phyloP scores from a whole-genome alignment of 352 stramenopile genomes.

The Phytophthora vignae region DNA sequence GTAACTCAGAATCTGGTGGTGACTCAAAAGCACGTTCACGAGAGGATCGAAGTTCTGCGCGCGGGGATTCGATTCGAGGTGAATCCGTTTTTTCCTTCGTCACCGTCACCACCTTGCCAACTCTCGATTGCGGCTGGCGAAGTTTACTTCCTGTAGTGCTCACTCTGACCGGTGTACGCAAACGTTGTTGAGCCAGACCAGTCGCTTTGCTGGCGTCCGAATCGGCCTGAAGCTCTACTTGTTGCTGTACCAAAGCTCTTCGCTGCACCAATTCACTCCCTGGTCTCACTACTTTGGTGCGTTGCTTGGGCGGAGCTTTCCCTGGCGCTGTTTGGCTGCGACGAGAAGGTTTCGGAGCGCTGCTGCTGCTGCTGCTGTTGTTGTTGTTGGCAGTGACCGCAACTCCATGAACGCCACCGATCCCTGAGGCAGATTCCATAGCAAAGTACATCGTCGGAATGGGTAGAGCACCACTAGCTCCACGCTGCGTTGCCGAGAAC shows the following conservation, averaged over 20 bases:
- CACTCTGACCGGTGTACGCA: conserved; percentile 21
- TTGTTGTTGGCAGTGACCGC: conserved; percentile 5
- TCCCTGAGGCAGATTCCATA: conserved; percentile 1
- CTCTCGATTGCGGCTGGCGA: conserved; percentile 11
- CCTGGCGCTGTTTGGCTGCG: conserved; percentile 26
- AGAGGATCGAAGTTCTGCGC: background rate
- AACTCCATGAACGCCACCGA: conserved; percentile 10
- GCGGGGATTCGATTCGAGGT: background rate
- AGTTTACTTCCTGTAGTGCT: conserved; percentile 19
- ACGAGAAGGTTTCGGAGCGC: conserved; percentile 3
- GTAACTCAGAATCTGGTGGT: background rate
- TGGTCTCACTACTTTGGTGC: conserved; percentile 8
- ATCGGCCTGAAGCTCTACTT: background rate
- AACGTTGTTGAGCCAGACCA: conserved; percentile 5
- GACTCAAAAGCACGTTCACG: background rate
- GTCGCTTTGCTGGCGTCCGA: background rate
- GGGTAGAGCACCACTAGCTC: conserved; percentile 17
- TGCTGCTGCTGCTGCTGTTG: background rate
- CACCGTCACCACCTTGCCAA: conserved; percentile 6
- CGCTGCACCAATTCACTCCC: conserved; percentile 6
- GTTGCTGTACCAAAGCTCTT: background rate
- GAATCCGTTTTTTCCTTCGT: background rate
- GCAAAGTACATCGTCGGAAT: conserved; percentile 72
- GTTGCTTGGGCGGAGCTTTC: conserved; percentile 16
- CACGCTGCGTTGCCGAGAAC: conserved; percentile 46